phyloP scores from a whole-genome alignment of 2,329 filamentous ascomycete species.

The Ceratocystis cubensis region DNA sequence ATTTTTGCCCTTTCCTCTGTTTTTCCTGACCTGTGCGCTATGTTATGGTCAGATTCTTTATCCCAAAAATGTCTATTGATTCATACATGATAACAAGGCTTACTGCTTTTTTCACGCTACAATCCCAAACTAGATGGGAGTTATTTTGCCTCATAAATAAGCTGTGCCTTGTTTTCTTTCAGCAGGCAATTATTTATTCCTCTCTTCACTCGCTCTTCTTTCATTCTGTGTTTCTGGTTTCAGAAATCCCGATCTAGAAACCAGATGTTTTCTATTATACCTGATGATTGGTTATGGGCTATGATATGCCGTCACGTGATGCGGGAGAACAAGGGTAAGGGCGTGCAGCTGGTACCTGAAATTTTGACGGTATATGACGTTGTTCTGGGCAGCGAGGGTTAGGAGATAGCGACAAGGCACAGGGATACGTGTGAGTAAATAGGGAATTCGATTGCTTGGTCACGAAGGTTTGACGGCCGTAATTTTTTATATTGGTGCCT shows the following conservation, averaged over 20 bases:
- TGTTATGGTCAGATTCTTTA: no score
- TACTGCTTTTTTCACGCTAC: no score
- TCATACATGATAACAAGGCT: no score
- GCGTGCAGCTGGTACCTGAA: conserved; percentile 6
- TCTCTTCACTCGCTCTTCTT: not conserved
- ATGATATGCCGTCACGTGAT: not conserved
- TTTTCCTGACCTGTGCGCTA: not conserved
- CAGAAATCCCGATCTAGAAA: not conserved
- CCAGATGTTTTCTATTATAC: not conserved
- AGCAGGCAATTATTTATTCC: not conserved
- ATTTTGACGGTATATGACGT: not conserved
- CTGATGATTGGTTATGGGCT: not conserved
- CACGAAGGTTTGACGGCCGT: no score
- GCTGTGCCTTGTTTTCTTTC: not conserved
- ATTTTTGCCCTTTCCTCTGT: not conserved
- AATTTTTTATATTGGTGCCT: no score
- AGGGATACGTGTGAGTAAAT: not conserved
- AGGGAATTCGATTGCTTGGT: no score
- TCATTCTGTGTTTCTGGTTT: not conserved
- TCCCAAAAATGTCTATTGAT: no score
- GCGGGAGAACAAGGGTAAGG: not conserved
- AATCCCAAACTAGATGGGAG: no score
- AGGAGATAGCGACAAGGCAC: not conserved
- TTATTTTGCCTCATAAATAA: not conserved
- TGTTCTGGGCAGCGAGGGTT: not conserved